A percentile compares a stretch with the other conserved stretches of the same genome.
Evolutionary conservation across 2,329 filamentous ascomycete species (phyloP).

Genomic region (Penicillium sp.): DNA sequence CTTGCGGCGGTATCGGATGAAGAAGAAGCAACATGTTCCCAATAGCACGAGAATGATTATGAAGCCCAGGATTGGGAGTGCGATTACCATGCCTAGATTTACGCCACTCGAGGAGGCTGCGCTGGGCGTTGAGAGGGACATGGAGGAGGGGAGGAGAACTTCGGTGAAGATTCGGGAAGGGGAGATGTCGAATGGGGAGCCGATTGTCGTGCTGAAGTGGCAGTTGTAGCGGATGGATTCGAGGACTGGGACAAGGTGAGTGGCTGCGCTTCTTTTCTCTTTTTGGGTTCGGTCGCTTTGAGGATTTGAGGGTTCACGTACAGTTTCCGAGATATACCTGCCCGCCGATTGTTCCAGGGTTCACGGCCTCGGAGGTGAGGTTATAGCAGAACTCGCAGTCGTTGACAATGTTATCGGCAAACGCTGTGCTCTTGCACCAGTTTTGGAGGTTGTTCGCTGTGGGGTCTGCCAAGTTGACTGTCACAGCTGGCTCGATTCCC

Average conservation of each 20-base stretch:
- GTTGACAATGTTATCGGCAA: conserved; percentile 43
- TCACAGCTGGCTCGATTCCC: conserved; percentile 32
- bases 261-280: background rate
- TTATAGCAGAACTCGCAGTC: conserved; percentile 46
- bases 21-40: conserved; percentile 42
- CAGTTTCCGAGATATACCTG: conserved; percentile 44
- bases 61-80: conserved; percentile 44
- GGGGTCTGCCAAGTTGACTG: conserved; percentile 31
- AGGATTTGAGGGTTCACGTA: conserved; percentile 25
- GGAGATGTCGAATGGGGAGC: conserved; percentile 40
- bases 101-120: conserved; percentile 15
- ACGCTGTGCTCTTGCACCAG: conserved; percentile 39
- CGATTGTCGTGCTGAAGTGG: conserved; percentile 37
- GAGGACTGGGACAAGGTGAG: conserved; percentile 34
- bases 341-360: conserved; percentile 23
- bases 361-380: conserved; percentile 26
- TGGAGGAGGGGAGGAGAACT: conserved; percentile 36
- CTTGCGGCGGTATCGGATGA: conserved; percentile 43
- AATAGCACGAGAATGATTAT: conserved; percentile 35
- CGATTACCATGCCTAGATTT: conserved; percentile 43
- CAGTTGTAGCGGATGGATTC: conserved; percentile 48
- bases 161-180: conserved; percentile 43
- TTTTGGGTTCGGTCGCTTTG: background rate
- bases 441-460: conserved; percentile 30
- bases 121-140: conserved; percentile 20